These are phyloP conservation scores for Sporisorium exsertum DNA, from an alignment of 1,284 basidiomycete species.

Conservation along the genomic window DNA sequence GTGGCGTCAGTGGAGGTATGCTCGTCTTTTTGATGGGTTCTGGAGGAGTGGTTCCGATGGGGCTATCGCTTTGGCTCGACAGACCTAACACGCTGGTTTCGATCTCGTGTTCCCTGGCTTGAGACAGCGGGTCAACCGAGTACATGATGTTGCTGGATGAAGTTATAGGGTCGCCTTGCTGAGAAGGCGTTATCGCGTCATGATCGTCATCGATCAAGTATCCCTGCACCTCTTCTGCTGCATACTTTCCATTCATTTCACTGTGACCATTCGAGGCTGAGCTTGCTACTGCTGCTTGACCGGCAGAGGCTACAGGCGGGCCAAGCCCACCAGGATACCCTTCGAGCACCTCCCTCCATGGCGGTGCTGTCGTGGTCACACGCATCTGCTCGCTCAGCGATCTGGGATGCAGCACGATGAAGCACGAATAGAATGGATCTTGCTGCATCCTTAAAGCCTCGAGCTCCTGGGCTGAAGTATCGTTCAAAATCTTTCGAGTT, in stretches of 20 bases:
- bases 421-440: slow-evolving; percentile 13
- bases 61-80: slow-evolving; percentile 13
- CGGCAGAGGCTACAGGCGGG: slow-evolving; percentile 2
- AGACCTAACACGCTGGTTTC: slow-evolving; percentile 14
- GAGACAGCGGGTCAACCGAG: slow-evolving; percentile 20
- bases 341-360: slow-evolving; percentile 40
- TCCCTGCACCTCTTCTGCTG: slow-evolving; percentile 12
- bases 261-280: background rate
- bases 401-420: slow-evolving; percentile 52
- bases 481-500: slow-evolving; percentile 6
- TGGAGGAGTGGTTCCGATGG: background rate
- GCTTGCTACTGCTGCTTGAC: background rate
- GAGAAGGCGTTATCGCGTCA: background rate
- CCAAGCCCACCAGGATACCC: slow-evolving; percentile 25
- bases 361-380: slow-evolving; percentile 29
- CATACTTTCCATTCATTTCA: background rate
- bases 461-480: slow-evolving; percentile 8
- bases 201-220: slow-evolving; percentile 30
- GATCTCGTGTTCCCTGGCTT: slow-evolving; percentile 5
- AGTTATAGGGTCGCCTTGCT: slow-evolving; percentile 7
- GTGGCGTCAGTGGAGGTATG: slow-evolving; percentile 18
- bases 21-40: slow-evolving; percentile 22
- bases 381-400: slow-evolving; percentile 58
- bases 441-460: slow-evolving; percentile 5
- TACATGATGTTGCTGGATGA: slow-evolving; percentile 24